Percentiles rank a stretch among this genome's conserved stretches.
phyloP scores from a whole-genome alignment of 23 red algal genomes.

The Agarophyton chilense region DNA sequence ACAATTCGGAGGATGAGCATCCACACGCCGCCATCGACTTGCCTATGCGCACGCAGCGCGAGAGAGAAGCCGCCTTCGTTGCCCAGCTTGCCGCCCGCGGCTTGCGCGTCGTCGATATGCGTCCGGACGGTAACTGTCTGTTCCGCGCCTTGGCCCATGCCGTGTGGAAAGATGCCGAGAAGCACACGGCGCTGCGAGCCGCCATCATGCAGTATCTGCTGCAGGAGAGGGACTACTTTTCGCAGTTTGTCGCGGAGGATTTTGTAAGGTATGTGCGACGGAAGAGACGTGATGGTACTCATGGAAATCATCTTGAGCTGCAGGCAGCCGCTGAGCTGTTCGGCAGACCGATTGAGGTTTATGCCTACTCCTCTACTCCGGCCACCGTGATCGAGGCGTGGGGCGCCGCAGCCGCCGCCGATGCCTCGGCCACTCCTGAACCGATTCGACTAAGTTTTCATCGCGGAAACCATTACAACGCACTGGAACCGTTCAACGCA shows the following conservation, averaged over 20 bases:
- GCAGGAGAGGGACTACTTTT: conserved; percentile 72
- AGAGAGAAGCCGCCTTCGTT: conserved; percentile 39
- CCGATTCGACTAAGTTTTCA: conserved; percentile 63
- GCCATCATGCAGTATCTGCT: conserved; percentile 68
- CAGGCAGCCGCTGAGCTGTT: conserved; percentile 64
- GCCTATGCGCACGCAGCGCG: conserved; percentile 22
- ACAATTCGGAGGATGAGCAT: conserved; percentile 67
- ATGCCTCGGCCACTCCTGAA: not conserved
- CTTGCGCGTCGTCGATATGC: conserved; percentile 74
- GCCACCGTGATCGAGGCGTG: conserved; percentile 59
- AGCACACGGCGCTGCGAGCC: conserved; percentile 45
- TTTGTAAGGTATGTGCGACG: conserved; percentile 66
- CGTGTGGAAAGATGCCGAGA: conserved; percentile 62
- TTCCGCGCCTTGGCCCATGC: conserved; percentile 75
- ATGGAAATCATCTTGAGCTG: conserved; percentile 81
- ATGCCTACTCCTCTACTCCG: conserved; percentile 45
- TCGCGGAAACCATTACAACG: conserved; percentile 70
- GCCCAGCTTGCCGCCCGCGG: conserved; percentile 28
- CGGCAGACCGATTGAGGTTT: conserved; percentile 62
- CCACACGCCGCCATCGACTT: conserved; percentile 4
- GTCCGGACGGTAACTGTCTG: conserved; percentile 81
- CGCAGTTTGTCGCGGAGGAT: conserved; percentile 73
- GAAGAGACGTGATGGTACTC: conserved; percentile 70
- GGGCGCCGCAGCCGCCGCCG: conserved; percentile 8
- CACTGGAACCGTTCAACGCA: conserved; percentile 35